Evolutionary conservation across 139 green algal species (phyloP), one percentile per base, ranked within the genome.

Genomic region (Micromonas pusilla): DNA sequence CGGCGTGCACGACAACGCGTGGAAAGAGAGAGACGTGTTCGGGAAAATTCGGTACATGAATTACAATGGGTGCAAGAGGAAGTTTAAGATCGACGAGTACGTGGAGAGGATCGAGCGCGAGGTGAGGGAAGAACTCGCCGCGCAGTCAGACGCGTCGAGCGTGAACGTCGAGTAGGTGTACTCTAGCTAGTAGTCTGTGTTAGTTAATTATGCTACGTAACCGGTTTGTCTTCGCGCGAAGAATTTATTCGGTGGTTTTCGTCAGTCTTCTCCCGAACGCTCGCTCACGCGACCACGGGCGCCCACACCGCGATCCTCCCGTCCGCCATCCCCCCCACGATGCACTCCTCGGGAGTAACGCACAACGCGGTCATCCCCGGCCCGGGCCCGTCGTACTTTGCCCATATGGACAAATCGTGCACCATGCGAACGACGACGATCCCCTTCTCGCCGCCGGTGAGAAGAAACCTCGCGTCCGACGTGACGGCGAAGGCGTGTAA

Each of bases 21-120:
- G 94, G 94, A 83, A 78, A 2, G 94, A 98, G 86, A 86, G 94
- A 0, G 73, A 89, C 0, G 83, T 98, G 16, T 98, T 98, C 85
- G 94, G 94, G 60, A 98, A 98, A 86, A 95, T 98, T 81, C 87
- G 94, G 5, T 88, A 88, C 71, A 88, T 88, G 84, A 98, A 97
- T 85, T 96, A 95, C 75, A 80, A 79, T 23, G 90, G 94, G 67
- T 97, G 93, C 90, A 97, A 97, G 85, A 86, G 93, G 66, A 98
- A 98, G 86, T 98, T 98, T 77, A 83, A 97, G 70, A 89, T 97
- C 26, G 54, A 84, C 13, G 89, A 64, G 57, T 97, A 96, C 73
- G 70, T 87, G 20, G 32, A 65, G 13, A 64, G 77, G 25, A 74
- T 88, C 23, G 68, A 89, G 31, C 68, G 37, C 5, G 28, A 62